phyloP scores from a whole-genome alignment of 306 rosid species.

The Prunus persica region Prunus_persica_NCBIv2 NC_034016.1:16499001-16499500 shows the following conservation, averaged over 20 bases:
- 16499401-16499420: conserved; percentile 56
- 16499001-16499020: conserved; percentile 5
- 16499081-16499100: neutral
- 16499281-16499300: conserved; percentile 43
- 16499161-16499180: conserved; percentile 63
- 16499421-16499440: conserved; percentile 15
- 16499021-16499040: neutral
- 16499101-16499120: neutral
- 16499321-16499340: conserved; percentile 82
- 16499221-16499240: neutral
- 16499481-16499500: conserved; percentile 54
- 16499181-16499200: conserved; percentile 79
- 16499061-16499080: conserved; percentile 6
- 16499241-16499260: neutral
- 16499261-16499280: neutral
- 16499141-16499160: conserved; percentile 48
- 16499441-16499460: conserved; percentile 27
- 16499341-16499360: conserved; percentile 54
- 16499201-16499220: conserved; percentile 56
- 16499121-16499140: neutral
- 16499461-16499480: conserved; percentile 64
- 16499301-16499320: conserved; percentile 56
- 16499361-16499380: conserved; percentile 65
- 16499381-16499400: conserved; percentile 38
- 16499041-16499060: too few relatives aligned